Base-by-base conservation (phyloP, 768 basidiomycete species). In the Lentinula sp. region DNA sequence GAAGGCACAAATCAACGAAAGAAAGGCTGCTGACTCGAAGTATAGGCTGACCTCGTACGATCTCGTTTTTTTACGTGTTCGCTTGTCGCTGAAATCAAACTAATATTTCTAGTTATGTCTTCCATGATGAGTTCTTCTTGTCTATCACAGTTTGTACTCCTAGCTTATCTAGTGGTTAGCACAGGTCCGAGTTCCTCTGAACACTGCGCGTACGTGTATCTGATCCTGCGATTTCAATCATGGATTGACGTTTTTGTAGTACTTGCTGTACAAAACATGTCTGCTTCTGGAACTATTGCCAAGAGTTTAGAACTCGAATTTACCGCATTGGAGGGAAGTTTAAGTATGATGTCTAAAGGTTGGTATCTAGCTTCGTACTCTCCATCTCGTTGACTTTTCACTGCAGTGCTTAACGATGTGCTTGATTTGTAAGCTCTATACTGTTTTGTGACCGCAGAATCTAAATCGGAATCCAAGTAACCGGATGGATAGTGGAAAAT, bases 241-340 rank as follows among this genome's bases (percentile, higher is more conserved):
- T 46, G 15, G 31, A 32, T n/a, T 18, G 16, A 34, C 28, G 7
- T 35, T 48, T 32, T 43, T 23, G 13, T 23, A 72, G 70, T 90
- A 6, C 75, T 91, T 39, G 88, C 90, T 0, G 85, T 91, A 5
- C 91, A 92, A 74, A 91, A 92, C 65, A 83, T 91, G 78, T 82
- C 86, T 61, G 88, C 86, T 0, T 77, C 79, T 4, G 79, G 84
- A 15, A 76, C 80, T 1, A 80, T 91, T 55, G 75, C 78, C 6
- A 80, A 80, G 62, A 78, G 82, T 31, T 83, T 88, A 65, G 81
- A 82, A 54, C 82, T 91, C 54, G 89, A 92, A 75, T 88, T 89
- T 62, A 84, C 83, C 66, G 90, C 86, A 2, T 75, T 89, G 18
- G 83, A 84, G 62, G 85, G 85, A 2, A 85, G 83, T 62, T 68